Base-by-base conservation (phyloP, 768 basidiomycete genomes). In the Lactarius hengduanensis region DNA sequence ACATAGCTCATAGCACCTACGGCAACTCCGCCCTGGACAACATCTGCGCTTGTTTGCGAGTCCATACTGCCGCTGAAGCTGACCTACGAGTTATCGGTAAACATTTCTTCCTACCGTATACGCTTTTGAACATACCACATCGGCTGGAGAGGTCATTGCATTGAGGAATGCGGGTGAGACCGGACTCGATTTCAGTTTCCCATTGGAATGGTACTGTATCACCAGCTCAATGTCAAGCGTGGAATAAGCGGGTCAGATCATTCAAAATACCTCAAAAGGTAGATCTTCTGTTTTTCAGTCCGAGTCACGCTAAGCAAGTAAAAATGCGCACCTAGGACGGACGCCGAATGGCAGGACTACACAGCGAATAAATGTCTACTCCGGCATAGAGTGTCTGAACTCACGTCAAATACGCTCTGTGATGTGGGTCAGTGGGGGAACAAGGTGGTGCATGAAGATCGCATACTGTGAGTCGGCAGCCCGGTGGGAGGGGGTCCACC, bases 301-400 rank as follows among this genome's bases (percentile, higher is more conserved):
- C 38, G 53, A 59, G n/a, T 26, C 32, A 69, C 4, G 66, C 50
- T 16, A 36, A 56, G 34, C 43, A 32, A 45, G 20, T 32, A 15
- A 20, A 41, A 26, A 28, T 16, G 71, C 82, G 38, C 74, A 90
- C 89, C 94, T 22, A 96, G 82, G 3, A 87, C 90, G 6, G 94
- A 90, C 9, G 91, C 94, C n/a, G 92, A 95, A 75, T 96, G 94
- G 73, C 92, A 94, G 20, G 87, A 91, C 89, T 92, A 64, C 32
- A 56, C 30, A 7, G 16, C 53, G 43, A 36, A 61, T 66, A 30
- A 62, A 53, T 34, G 36, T 22, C 53, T 15, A 9, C 18, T 28
- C n/a, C 22, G n/a, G 13, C 28, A 1, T 18, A 36, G 8, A 47
- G 43, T 26, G 36, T 63, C 32, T 34, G 15, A 15, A n/a, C 66